Conservation (phyloP, 148 eudicot species). For the Camellia japonica region DNA sequence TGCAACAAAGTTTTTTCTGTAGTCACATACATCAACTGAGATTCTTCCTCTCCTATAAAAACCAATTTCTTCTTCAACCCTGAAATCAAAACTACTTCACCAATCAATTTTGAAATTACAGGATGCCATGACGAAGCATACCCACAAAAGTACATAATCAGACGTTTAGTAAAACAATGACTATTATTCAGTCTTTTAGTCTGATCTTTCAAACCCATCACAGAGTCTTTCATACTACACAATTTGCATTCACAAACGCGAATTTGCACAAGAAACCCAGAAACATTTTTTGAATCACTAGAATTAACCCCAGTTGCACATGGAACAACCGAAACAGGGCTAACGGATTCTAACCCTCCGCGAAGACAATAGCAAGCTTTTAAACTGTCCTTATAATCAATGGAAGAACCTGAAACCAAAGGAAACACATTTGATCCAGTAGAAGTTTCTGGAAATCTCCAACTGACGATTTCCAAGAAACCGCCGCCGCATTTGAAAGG, state of each 20-base stretch:
- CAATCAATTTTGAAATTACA: constrained; percentile 47
- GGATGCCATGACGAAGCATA: constrained; percentile 58
- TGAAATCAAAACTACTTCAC: constrained; percentile 37
- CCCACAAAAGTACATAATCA: constrained; percentile 64
- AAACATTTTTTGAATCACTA: constrained; percentile 19
- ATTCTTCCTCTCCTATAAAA: constrained; percentile 50
- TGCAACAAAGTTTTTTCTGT: constrained; percentile 35
- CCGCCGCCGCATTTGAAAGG: constrained; percentile 57
- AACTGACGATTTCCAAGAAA: constrained; percentile 60
- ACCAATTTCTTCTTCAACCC: constrained; percentile 76
- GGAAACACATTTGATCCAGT: constrained; percentile 21
- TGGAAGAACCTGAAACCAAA: constrained; percentile 19
- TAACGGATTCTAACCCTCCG: constrained; percentile 58
- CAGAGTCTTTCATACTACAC: constrained; percentile 32
- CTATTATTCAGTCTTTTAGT: background rate
- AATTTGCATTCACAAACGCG: constrained; percentile 49
- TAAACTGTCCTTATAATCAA: constrained; percentile 18
- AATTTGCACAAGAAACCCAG: constrained; percentile 63
- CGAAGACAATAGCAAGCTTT: constrained; percentile 32
- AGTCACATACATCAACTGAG: constrained; percentile 62
- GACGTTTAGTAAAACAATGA: constrained; percentile 35
- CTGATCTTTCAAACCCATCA: constrained; percentile 3
- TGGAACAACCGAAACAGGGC: constrained; percentile 62
- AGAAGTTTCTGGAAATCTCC: constrained; percentile 36
- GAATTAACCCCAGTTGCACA: constrained; percentile 27